Evolutionary conservation across 2,329 filamentous ascomycete genomes (phyloP).

Genomic region (Neonectria magnoliae): DNA sequence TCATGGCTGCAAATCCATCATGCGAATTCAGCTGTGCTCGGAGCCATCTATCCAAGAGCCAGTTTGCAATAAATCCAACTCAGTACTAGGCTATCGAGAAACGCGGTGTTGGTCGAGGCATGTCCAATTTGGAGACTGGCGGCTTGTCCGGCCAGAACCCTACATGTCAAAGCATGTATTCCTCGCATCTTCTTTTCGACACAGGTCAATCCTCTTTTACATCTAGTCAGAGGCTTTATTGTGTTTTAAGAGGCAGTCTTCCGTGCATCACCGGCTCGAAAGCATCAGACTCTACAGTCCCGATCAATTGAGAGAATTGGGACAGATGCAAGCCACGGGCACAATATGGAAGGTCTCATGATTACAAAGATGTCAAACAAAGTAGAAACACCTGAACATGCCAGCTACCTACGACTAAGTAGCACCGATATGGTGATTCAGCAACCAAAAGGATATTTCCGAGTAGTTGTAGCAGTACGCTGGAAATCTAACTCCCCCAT

Average conservation of each 20-base stretch:
- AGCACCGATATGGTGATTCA: no score
- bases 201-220: background rate
- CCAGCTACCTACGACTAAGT: no score
- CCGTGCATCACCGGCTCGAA: background rate
- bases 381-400: no score
- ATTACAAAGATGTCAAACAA: background rate
- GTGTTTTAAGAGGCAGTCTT: background rate
- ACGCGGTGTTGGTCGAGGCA: background rate
- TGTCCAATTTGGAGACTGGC: background rate
- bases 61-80: background rate
- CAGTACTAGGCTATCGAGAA: background rate
- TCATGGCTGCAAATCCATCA: background rate
- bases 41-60: background rate
- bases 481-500: no score
- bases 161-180: background rate
- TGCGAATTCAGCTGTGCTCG: background rate
- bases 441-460: no score
- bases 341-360: background rate
- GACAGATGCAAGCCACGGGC: background rate
- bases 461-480: no score
- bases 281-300: background rate
- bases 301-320: background rate
- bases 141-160: background rate
- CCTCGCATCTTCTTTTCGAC: background rate
- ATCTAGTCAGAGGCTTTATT: background rate